Evolutionary conservation across 495 filamentous ascomycete genomes (phyloP).

Genomic region (Venustampulla echinocandica): DNA sequence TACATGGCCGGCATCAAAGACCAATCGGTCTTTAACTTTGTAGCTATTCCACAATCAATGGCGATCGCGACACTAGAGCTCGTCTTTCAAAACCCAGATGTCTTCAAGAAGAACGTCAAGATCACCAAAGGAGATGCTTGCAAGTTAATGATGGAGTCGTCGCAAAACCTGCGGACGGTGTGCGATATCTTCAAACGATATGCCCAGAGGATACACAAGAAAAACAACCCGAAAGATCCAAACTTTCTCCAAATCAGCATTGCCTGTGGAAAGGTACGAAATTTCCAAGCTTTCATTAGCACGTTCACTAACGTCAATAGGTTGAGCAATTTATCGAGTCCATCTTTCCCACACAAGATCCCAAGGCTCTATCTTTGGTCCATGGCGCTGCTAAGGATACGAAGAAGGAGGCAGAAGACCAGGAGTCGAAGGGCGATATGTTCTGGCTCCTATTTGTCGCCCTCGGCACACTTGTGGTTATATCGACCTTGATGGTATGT

Average conservation of each 20-base stretch:
- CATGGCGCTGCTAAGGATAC: conserved; percentile 25
- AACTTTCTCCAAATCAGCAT: conserved; percentile 90
- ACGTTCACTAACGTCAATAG: conserved; percentile 33
- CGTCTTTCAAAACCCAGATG: conserved; percentile 83
- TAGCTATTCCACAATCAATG: conserved; percentile 97
- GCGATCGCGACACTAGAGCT: conserved; percentile 90
- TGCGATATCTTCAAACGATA: conserved; percentile 74
- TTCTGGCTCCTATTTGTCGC: conserved; percentile 57
- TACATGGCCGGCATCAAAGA: conserved; percentile 95
- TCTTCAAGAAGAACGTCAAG: conserved; percentile 87
- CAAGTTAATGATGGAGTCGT: conserved; percentile 80
- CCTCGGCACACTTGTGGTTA: conserved; percentile 46
- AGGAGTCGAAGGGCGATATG: conserved; percentile 47
- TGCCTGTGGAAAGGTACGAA: conserved; percentile 73
- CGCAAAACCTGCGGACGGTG: conserved; percentile 73
- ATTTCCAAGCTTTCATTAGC: not conserved
- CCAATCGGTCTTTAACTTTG: conserved; percentile 99
- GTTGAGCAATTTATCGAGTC: conserved; percentile 96
- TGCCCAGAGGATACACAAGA: conserved; percentile 75
- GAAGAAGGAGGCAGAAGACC: conserved; percentile 31
- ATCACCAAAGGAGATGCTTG: conserved; percentile 95
- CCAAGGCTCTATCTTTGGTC: conserved; percentile 32
- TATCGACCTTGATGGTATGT: conserved; percentile 60
- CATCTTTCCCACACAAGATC: conserved; percentile 69
- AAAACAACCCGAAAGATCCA: conserved; percentile 89